phyloP scores from a whole-genome alignment of 805 yeast species.

The Wilhelminamyces savonicus region DNA sequence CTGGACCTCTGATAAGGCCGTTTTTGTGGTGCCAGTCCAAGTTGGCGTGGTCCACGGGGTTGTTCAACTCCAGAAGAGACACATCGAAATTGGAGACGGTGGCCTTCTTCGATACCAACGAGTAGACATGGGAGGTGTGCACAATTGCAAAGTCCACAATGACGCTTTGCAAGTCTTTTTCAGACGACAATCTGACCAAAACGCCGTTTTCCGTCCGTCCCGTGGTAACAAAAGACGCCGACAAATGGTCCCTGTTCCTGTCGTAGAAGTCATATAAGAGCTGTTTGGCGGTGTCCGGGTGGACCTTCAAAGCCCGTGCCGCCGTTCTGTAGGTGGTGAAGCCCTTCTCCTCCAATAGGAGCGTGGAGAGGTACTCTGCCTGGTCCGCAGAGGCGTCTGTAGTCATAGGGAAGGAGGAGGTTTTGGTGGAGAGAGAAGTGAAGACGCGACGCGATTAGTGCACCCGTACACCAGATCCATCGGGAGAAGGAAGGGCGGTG shows the following conservation, averaged over 20 bases:
- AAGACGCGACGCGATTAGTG: too few relatives aligned
- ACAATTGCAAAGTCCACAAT: slow-evolving; percentile 22
- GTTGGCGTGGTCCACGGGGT: slow-evolving; percentile 8
- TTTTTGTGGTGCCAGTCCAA: slow-evolving; percentile 13
- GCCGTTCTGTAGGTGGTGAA: slow-evolving; percentile 2
- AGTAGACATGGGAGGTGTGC: slow-evolving; percentile 32
- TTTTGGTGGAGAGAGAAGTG: too few relatives aligned
- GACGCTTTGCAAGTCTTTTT: slow-evolving; percentile 14
- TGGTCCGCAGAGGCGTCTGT: slow-evolving; percentile 24
- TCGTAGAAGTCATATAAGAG: slow-evolving; percentile 32
- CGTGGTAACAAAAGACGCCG: slow-evolving; percentile 36
- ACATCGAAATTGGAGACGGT: not conserved
- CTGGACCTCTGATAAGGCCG: slow-evolving; percentile 32
- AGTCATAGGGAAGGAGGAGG: slow-evolving; percentile 15
- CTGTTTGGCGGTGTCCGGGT: slow-evolving; percentile 32
- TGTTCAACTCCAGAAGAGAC: slow-evolving; percentile 3
- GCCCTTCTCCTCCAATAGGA: slow-evolving; percentile 13
- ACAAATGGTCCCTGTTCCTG: slow-evolving; percentile 25
- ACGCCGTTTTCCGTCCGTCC: slow-evolving; percentile 22
- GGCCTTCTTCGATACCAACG: slow-evolving; percentile 6
- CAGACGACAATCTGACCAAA: slow-evolving; percentile 17
- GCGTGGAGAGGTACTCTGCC: slow-evolving; percentile 24
- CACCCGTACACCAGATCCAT: too few relatives aligned
- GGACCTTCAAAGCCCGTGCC: slow-evolving; percentile 19
- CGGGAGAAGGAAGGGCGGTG: too few relatives aligned